Percentiles rank a stretch among this genome's conserved stretches.
phyloP scores from a whole-genome alignment of 2,329 filamentous ascomycete species.

The Hansfordia pulvinata region DNA sequence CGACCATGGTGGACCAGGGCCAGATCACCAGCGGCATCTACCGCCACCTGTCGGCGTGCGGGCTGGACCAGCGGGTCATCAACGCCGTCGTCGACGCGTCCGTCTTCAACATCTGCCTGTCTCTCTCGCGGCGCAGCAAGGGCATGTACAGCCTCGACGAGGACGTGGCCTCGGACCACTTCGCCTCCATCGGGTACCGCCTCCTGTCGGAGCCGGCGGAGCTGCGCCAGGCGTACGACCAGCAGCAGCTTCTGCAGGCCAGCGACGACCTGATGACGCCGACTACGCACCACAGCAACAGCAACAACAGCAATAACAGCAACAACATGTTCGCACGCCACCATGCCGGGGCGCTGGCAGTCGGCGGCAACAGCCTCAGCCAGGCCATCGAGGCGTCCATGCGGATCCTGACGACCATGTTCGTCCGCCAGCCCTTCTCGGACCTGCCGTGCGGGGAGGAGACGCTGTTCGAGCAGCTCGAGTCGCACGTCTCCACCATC shows the following conservation, averaged over 20 bases:
- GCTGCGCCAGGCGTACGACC: no score
- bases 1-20: conserved; percentile 3
- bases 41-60: conserved; percentile 10
- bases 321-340: conserved; percentile 1
- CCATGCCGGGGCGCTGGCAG: no score
- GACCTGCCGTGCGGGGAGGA: conserved; percentile 4
- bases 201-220: conserved; percentile 3
- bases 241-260: no score
- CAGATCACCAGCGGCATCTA: conserved; percentile 6
- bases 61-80: conserved; percentile 10
- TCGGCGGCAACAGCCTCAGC: no score
- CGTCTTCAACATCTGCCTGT: conserved; percentile 8
- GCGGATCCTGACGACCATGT: conserved; percentile 4
- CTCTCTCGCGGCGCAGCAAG: background rate
- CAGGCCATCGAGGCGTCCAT: conserved; percentile 3
- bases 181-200: conserved; percentile 3
- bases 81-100: conserved; percentile 12
- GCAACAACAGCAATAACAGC: background rate
- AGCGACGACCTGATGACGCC: conserved; percentile 2
- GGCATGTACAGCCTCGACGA: conserved; percentile 1
- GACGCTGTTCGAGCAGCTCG: conserved; percentile 1
- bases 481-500: background rate
- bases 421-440: conserved; percentile 4
- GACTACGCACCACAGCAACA: background rate
- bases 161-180: conserved; percentile 4